Percentiles rank a stretch among this genome's conserved stretches.
phyloP scores from a whole-genome alignment of 495 filamentous ascomycete genomes.

The Aspergillus heteromorphus region DNA sequence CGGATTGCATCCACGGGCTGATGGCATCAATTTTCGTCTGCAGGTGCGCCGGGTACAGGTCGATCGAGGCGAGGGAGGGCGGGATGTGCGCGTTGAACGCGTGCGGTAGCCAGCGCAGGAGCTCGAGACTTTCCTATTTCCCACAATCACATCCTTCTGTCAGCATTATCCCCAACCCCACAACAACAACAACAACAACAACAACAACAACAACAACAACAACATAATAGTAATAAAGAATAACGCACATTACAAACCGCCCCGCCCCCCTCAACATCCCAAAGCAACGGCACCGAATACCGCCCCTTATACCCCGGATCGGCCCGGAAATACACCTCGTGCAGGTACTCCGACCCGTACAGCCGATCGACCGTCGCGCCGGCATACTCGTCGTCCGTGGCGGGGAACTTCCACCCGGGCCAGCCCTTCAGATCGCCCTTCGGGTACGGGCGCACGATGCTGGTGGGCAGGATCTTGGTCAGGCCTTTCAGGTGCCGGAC shows the following conservation, averaged over 20 bases:
- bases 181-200: too few species aligned
- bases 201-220: background rate
- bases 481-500: slow-evolving; percentile 71
- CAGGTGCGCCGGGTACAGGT: slow-evolving; percentile 43
- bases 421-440: slow-evolving; percentile 49
- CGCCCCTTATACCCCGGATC: slow-evolving; percentile 47
- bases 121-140: slow-evolving; percentile 41
- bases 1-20: slow-evolving; percentile 38
- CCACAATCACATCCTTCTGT: too few species aligned
- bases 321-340: slow-evolving; percentile 49
- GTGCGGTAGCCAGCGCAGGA: slow-evolving; percentile 45
- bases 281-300: slow-evolving; percentile 52
- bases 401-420: slow-evolving; percentile 48
- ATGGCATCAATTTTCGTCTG: slow-evolving; percentile 39
- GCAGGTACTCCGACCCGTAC: slow-evolving; percentile 43
- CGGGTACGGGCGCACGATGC: slow-evolving; percentile 67
- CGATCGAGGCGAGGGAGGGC: slow-evolving; percentile 19
- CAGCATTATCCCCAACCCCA: background rate
- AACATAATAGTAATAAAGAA: background rate
- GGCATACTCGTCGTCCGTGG: slow-evolving; percentile 42
- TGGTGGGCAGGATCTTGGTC: slow-evolving; percentile 61
- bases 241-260: slow-evolving; percentile 44
- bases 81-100: slow-evolving; percentile 43
- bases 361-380: slow-evolving; percentile 47
- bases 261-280: slow-evolving; percentile 45